Conservation (phyloP, 768 basidiomycete genomes). For the Calocybe indica region DNA sequence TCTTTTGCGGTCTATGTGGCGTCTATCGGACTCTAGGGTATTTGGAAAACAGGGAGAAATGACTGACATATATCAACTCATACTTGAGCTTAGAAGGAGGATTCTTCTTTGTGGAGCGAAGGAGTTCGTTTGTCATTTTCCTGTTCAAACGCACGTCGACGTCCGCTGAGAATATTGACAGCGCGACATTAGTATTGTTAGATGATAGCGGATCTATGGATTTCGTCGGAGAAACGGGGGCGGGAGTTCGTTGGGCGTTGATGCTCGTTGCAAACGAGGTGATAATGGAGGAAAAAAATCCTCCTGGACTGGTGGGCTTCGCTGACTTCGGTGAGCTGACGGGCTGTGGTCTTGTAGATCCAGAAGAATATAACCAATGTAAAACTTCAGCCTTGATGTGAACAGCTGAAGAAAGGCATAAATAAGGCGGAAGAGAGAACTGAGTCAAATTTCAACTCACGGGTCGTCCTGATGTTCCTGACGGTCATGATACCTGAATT, state of each 20-base stretch:
- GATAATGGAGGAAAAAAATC: conserved; percentile 48
- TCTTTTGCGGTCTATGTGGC: conserved; percentile 66
- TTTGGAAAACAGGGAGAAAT: background rate
- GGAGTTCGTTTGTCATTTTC: conserved; percentile 67
- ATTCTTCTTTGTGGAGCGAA: conserved; percentile 93
- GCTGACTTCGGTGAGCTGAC: conserved; percentile 24
- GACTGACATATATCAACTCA: conserved; percentile 77
- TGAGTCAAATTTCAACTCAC: conserved; percentile 31
- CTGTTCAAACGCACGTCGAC: conserved; percentile 59
- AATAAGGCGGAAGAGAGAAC: conserved; percentile 3
- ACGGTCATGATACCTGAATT: conserved; percentile 64
- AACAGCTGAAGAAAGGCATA: conserved; percentile 39
- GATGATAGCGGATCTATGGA: conserved; percentile 31
- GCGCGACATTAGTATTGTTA: conserved; percentile 47
- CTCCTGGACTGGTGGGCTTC: conserved; percentile 23
- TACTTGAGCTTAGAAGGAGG: conserved; percentile 72
- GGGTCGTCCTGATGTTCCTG: conserved; percentile 52
- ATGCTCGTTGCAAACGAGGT: conserved; percentile 28
- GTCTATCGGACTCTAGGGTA: background rate
- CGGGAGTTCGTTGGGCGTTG: conserved; percentile 30
- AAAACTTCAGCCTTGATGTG: conserved; percentile 80
- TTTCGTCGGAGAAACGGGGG: conserved; percentile 25
- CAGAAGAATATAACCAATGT: conserved; percentile 67
- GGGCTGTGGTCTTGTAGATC: conserved; percentile 36
- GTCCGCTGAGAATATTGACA: conserved; percentile 63